Percentiles rank a stretch among this genome's conserved stretches.
These are phyloP conservation scores for Arxiozyma heterogenica DNA, from an alignment of 1,139 yeast genomes.

Conservation along the genomic window DNA sequence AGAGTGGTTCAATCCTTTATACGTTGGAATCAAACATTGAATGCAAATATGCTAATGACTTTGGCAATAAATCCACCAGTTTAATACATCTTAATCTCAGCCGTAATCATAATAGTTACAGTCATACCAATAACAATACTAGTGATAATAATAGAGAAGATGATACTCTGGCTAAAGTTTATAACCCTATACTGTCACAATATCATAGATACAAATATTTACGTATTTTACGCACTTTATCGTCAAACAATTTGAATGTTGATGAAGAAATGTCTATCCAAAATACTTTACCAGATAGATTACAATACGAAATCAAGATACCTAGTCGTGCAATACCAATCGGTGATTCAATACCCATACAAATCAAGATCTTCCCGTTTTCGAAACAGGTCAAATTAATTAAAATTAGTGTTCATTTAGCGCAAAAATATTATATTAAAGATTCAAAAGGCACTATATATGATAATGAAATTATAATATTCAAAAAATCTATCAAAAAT, in stretches of 20 bases:
- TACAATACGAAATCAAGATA: slow-evolving; percentile 52
- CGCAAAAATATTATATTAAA: slow-evolving; percentile 43
- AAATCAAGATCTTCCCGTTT: slow-evolving; percentile 49
- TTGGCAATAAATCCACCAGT: slow-evolving; percentile 6
- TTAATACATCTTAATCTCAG: slow-evolving; percentile 3
- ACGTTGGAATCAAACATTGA: slow-evolving; percentile 48
- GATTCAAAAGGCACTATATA: slow-evolving; percentile 33
- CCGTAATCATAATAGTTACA: slow-evolving; percentile 2
- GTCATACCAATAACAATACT: slow-evolving; percentile 2
- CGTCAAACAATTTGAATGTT: slow-evolving; percentile 42
- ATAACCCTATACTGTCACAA: background rate
- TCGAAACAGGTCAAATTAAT: slow-evolving; percentile 46
- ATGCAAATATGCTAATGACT: slow-evolving; percentile 33
- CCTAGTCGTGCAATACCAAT: slow-evolving; percentile 52
- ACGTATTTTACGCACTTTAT: slow-evolving; percentile 46
- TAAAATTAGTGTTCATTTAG: slow-evolving; percentile 40
- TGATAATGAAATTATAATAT: slow-evolving; percentile 36
- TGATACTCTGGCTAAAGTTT: slow-evolving; percentile 4
- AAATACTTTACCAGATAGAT: slow-evolving; percentile 55
- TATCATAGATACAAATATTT: slow-evolving; percentile 32
- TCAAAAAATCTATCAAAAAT: slow-evolving; percentile 32
- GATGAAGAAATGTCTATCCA: slow-evolving; percentile 51
- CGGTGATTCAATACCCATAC: slow-evolving; percentile 48
- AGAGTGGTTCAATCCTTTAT: slow-evolving; percentile 49
- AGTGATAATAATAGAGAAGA: slow-evolving; percentile 2